Evolutionary conservation across 768 basidiomycete species (phyloP).

Genomic region (Lentinula aciculospora): DNA sequence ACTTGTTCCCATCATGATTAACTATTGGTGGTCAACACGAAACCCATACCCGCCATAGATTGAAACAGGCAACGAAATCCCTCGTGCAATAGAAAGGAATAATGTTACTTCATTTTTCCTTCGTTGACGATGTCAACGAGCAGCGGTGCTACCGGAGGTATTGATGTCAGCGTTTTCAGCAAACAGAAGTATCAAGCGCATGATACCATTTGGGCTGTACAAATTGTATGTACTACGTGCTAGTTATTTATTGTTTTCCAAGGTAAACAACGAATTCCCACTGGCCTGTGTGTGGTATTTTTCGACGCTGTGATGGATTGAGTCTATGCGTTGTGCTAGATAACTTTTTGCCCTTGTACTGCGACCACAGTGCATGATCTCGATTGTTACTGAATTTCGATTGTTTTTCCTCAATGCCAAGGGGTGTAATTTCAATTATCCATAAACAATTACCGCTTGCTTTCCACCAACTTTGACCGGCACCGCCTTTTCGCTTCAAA

Average conservation of each 20-base stretch:
- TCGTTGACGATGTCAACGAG: background rate
- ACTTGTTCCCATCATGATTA: slow-evolving; percentile 1
- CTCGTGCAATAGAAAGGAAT: background rate
- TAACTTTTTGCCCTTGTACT: too few relatives aligned
- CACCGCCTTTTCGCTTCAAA: slow-evolving; percentile 1
- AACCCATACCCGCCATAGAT: background rate
- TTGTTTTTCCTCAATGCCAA: background rate
- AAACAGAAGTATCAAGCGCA: background rate
- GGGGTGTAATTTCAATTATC: background rate
- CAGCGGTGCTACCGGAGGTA: background rate
- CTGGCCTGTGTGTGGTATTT: background rate
- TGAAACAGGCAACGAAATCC: background rate
- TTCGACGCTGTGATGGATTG: too few relatives aligned
- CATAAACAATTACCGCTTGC: background rate
- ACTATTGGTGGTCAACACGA: background rate
- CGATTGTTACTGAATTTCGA: background rate
- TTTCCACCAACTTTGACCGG: slow-evolving; percentile 1
- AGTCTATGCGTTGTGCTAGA: too few relatives aligned
- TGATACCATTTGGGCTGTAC: background rate
- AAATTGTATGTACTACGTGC: background rate
- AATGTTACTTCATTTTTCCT: background rate
- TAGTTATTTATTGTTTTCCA: too few relatives aligned
- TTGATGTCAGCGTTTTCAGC: background rate
- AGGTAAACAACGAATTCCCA: background rate
- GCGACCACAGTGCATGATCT: background rate